These are phyloP conservation scores for Quercus parvula DNA, from an alignment of 306 rosid species.

Conservation along the genomic window DNA sequence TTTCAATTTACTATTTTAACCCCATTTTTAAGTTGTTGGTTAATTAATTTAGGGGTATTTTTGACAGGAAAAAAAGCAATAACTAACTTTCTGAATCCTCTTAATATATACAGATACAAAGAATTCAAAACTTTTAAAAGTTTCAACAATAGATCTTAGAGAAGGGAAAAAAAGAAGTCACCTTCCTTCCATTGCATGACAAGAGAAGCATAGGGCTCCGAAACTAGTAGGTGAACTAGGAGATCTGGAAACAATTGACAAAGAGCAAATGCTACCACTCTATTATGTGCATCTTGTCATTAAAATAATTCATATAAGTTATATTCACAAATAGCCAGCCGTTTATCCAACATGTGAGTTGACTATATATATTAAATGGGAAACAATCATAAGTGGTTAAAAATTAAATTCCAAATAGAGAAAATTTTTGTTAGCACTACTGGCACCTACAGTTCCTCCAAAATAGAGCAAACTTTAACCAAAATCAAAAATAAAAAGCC, in stretches of 20 bases:
- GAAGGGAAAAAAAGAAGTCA: background rate
- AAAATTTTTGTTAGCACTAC: too few species aligned
- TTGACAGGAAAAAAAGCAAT: too few species aligned
- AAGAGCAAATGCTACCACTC: slow-evolving; percentile 90
- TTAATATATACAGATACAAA: background rate
- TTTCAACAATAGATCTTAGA: background rate
- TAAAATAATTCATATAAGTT: slow-evolving; percentile 2
- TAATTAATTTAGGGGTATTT: too few species aligned
- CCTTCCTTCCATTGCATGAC: slow-evolving; percentile 82
- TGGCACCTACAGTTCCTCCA: too few species aligned
- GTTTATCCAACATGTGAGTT: background rate
- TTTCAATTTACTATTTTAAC: too few species aligned
- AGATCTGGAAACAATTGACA: slow-evolving; percentile 76
- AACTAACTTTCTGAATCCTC: too few species aligned
- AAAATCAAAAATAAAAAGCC: too few species aligned
- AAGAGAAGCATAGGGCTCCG: slow-evolving; percentile 76
- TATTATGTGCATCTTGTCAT: slow-evolving; percentile 86
- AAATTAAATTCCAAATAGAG: too few species aligned
- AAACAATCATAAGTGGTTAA: background rate
- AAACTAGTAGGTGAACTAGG: slow-evolving; percentile 68
- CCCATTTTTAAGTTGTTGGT: too few species aligned
- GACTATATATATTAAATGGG: background rate
- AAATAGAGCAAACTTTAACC: too few species aligned
- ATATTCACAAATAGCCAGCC: background rate
- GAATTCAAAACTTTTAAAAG: background rate